phyloP scores from a whole-genome alignment of 495 filamentous ascomycete genomes.

The Hypoxylon lienhwacheense region DNA sequence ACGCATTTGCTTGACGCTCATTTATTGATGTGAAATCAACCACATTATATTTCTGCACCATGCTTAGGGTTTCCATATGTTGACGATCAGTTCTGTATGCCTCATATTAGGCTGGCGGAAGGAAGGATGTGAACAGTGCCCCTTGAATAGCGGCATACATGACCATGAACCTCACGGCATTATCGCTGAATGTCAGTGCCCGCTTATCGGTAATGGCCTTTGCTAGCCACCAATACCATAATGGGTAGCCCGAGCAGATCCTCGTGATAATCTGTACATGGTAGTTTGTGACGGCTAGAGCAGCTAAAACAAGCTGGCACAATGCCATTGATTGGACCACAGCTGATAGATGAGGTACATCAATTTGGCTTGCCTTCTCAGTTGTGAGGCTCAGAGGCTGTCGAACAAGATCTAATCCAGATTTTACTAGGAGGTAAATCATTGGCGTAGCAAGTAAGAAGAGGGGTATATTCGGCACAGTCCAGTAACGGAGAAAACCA shows the following conservation, averaged over 20 bases:
- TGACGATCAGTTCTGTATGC: too few relatives aligned
- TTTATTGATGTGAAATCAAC: too few relatives aligned
- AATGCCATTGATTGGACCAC: slow-evolving; percentile 63
- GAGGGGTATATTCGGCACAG: slow-evolving; percentile 77
- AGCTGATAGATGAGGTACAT: slow-evolving; percentile 14
- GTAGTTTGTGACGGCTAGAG: slow-evolving; percentile 72
- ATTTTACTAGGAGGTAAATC: slow-evolving; percentile 66
- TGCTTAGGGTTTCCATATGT: background rate
- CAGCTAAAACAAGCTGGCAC: slow-evolving; percentile 70
- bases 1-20: too few relatives aligned
- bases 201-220: slow-evolving; percentile 41
- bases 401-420: slow-evolving; percentile 55
- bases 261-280: slow-evolving; percentile 94
- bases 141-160: slow-evolving; percentile 81
- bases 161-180: slow-evolving; percentile 61
- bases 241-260: slow-evolving; percentile 81
- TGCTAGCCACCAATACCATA: slow-evolving; percentile 86
- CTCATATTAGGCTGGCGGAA: slow-evolving; percentile 73
- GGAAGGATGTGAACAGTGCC: slow-evolving; percentile 84
- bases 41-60: background rate
- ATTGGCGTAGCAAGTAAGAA: slow-evolving; percentile 83
- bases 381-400: slow-evolving; percentile 8
- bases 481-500: slow-evolving; percentile 92
- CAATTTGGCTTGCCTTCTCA: slow-evolving; percentile 9
- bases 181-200: slow-evolving; percentile 33